Percentiles rank a stretch among this genome's conserved stretches.
These are phyloP conservation scores for Annulohypoxylon stygium DNA, from an alignment of 495 filamentous ascomycete genomes.

Conservation along the genomic window DNA sequence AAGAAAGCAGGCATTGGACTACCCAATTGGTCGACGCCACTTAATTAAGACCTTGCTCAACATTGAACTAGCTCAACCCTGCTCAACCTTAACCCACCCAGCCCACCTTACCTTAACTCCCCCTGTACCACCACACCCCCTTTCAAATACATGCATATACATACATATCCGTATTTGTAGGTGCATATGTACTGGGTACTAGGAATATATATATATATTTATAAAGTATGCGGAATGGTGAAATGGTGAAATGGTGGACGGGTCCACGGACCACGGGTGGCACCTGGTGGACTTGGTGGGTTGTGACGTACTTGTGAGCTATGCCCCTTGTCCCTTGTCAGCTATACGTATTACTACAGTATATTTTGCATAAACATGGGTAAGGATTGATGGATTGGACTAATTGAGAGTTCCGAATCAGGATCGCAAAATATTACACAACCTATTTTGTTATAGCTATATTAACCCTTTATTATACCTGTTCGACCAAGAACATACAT, in stretches of 20 bases:
- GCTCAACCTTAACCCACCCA: constrained; percentile 1
- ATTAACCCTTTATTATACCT: constrained; percentile 2
- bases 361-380: constrained; percentile 26
- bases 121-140: not conserved
- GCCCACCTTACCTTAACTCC: not conserved
- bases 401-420: constrained; percentile 6
- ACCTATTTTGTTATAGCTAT: constrained; percentile 4
- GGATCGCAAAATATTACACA: constrained; percentile 9
- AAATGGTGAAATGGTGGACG: too few relatives aligned
- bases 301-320: constrained; percentile 30
- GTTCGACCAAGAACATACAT: not conserved
- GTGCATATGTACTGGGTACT: not conserved
- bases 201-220: not conserved
- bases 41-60: constrained; percentile 5
- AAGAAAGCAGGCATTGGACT: not conserved
- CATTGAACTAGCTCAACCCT: not conserved
- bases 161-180: not conserved
- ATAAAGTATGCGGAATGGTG: too few relatives aligned
- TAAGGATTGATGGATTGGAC: constrained; percentile 2
- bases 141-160: not conserved
- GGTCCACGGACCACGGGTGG: too few relatives aligned
- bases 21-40: constrained; percentile 6
- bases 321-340: constrained; percentile 11
- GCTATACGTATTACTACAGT: constrained; percentile 15
- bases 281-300: not conserved